Evolutionary conservation across 2,329 filamentous ascomycete genomes (phyloP), one percentile per base, ranked within the genome.

Genomic region (Fusarium transvaalense): DNA sequence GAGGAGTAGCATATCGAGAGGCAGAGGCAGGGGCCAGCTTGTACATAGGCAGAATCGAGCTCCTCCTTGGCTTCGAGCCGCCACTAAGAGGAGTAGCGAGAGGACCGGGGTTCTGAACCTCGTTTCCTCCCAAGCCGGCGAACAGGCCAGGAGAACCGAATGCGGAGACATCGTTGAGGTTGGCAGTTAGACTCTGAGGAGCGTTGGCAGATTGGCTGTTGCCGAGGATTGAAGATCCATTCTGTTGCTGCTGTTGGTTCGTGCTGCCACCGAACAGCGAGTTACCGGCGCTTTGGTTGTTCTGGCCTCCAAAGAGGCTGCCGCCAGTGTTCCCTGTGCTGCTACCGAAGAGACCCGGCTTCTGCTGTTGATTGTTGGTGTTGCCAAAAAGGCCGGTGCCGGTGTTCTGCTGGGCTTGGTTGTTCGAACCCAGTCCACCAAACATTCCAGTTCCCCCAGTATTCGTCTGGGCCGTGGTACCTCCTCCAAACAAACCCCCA

Each of bases 91-190:
- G 96, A 1, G 95, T 98, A 10, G 95, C 96, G 68, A 99, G 85
- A 5, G 97, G 96, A 3, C 96, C 96, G 5, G 94, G 92, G 74
- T 94, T 94, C 78, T 78, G 85, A 55, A 83, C 81, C 81, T 80
- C 92, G 80, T 76, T 89, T 76, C 76, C 85, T 71, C 84, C 84
- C 17, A 97, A 82, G 54, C 90, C 91, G 32, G 90, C 88, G 79
- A 98, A 98, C 21, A 99, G 86, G 2, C 93, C 93, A 45, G 92
- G 88, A 54, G 92, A 94, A 39, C 96, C 96, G 75, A 97, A 99
- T 0, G 97, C 95, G 53, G 92, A 93, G n/a, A 89, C 85, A 68
- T 95, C 93, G 62, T 89, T 89, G 57, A 97, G 87, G 64, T 93
- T 96, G 7, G 94, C 90, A 34, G 91, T 93, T 61, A 97, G 82